These are phyloP conservation scores for Umbelopsis ramanniana DNA, from an alignment of 192 early-diverging fungal species.

Conservation along the genomic window DNA sequence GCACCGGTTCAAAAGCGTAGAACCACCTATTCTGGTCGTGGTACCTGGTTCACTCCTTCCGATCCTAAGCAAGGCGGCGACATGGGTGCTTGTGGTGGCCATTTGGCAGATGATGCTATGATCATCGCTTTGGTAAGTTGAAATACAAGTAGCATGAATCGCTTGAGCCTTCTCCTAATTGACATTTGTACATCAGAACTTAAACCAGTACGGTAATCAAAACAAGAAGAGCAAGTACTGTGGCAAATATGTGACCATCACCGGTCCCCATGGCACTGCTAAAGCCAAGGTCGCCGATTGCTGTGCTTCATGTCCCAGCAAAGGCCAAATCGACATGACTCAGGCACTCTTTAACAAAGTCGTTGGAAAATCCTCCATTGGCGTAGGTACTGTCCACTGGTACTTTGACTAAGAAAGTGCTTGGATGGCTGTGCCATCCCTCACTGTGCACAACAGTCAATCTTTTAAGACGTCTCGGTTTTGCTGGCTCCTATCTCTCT, in stretches of 20 bases:
- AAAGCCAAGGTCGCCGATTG: constrained; percentile 56
- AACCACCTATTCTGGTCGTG: constrained; percentile 27
- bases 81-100: constrained; percentile 22
- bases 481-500: constrained; percentile 11
- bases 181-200: background rate
- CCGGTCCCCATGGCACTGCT: constrained; percentile 47
- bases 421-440: background rate
- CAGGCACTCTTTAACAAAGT: constrained; percentile 55
- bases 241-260: constrained; percentile 36
- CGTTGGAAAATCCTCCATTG: constrained; percentile 50
- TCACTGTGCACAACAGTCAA: background rate
- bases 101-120: background rate
- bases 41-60: constrained; percentile 44
- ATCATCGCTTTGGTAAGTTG: constrained; percentile 42
- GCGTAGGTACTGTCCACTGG: constrained; percentile 58
- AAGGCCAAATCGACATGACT: constrained; percentile 58
- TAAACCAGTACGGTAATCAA: constrained; percentile 35
- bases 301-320: constrained; percentile 51
- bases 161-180: background rate
- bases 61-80: constrained; percentile 16
- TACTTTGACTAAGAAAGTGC: constrained; percentile 37
- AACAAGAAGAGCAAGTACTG: constrained; percentile 31
- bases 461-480: background rate
- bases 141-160: background rate
- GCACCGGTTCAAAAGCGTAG: constrained; percentile 1